Evolutionary conservation across 116 monocot species (phyloP).

Genomic region (Papilionanthe hybrid): DNA sequence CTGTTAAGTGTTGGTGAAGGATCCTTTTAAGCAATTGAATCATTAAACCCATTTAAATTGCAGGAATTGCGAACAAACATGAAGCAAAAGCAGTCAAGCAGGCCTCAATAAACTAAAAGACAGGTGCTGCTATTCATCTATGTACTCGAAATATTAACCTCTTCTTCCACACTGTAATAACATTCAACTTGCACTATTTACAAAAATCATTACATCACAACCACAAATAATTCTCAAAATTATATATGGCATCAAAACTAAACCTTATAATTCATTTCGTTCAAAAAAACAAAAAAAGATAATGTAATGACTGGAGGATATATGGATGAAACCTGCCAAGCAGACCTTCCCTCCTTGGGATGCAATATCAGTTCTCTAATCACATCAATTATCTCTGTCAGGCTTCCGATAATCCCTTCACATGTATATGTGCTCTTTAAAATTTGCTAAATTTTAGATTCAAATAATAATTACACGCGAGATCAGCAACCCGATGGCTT

Average conservation of each 20-base stretch:
- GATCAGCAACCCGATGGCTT: not conserved
- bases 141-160: no score
- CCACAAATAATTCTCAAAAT: not conserved
- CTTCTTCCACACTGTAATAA: no score
- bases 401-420: not conserved
- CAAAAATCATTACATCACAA: not conserved
- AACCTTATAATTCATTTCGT: no score
- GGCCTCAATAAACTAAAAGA: no score
- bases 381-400: not conserved
- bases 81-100: no score
- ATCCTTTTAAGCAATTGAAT: no score
- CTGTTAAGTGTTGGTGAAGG: no score
- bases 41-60: no score
- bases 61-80: no score
- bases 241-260: no score
- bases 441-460: not conserved
- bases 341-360: not conserved
- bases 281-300: no score
- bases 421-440: not conserved
- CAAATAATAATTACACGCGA: not conserved
- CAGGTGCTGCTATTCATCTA: no score
- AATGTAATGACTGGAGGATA: not conserved
- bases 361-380: not conserved
- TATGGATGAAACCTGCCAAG: not conserved
- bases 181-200: not conserved